Percentiles rank a stretch among this genome's conserved stretches.
phyloP scores from a whole-genome alignment of 805 yeast genomes.

The Jamesozyma spencerorum region DNA sequence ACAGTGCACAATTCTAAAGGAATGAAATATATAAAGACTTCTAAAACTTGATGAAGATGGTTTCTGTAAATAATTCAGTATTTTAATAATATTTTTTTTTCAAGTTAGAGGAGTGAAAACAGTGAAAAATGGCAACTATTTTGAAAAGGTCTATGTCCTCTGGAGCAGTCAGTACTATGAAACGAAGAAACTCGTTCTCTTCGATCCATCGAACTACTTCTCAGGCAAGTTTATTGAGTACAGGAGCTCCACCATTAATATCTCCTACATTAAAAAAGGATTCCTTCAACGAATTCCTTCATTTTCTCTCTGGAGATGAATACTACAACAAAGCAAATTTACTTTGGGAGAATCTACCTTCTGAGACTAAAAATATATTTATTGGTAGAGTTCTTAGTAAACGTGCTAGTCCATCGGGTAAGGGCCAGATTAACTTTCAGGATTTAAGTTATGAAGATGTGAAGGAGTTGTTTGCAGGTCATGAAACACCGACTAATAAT shows the following conservation, averaged over 20 bases:
- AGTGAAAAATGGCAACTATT: neutral
- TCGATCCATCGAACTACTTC: conserved; percentile 4
- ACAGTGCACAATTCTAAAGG: too few relatives aligned
- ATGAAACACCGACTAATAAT: conserved; percentile 3
- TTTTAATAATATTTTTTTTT: too few relatives aligned
- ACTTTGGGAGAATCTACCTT: conserved; percentile 10
- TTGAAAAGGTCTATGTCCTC: conserved; percentile 6
- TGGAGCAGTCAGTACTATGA: conserved; percentile 3
- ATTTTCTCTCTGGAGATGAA: conserved; percentile 7
- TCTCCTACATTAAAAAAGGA: conserved; percentile 2
- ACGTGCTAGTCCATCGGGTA: neutral
- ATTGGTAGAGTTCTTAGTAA: conserved; percentile 5
- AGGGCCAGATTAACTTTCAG: neutral
- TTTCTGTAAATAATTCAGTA: too few relatives aligned
- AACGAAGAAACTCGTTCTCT: conserved; percentile 3
- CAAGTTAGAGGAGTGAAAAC: too few relatives aligned
- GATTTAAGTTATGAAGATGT: conserved; percentile 3
- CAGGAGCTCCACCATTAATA: neutral
- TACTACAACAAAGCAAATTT: conserved; percentile 2
- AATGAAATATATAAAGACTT: too few relatives aligned
- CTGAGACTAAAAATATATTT: conserved; percentile 8
- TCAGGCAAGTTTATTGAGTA: conserved; percentile 3
- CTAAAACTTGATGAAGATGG: too few relatives aligned
- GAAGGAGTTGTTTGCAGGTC: conserved; percentile 3
- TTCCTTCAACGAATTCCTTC: conserved; percentile 8